A percentile compares a stretch with the other conserved stretches of the same genome.
Conservation (phyloP, 257 asterid genomes). For the Solanum etuberosum region DNA sequence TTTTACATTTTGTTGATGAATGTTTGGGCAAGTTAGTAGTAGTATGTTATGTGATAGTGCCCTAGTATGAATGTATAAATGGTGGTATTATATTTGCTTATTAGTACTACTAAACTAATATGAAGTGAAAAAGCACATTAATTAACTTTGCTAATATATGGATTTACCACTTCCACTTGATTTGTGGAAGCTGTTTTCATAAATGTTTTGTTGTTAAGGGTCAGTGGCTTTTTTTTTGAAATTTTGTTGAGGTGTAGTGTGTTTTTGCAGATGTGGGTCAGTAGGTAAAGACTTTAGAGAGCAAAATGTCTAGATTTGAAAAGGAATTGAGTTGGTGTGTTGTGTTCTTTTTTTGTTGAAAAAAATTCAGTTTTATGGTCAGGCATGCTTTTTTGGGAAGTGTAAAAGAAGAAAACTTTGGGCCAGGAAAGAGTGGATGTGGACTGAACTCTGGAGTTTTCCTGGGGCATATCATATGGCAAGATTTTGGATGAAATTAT, state of each 20-base stretch:
- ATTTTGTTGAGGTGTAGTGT: neutral
- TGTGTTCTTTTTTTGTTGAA: neutral
- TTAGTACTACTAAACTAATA: neutral
- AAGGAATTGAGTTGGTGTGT: neutral
- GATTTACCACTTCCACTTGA: neutral
- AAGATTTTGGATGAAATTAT: neutral
- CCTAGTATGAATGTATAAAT: neutral
- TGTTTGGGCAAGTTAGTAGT: neutral
- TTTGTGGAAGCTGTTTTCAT: neutral
- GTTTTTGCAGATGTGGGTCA: neutral
- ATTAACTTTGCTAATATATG: neutral
- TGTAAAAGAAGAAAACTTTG: constrained; percentile 8
- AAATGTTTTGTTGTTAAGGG: neutral
- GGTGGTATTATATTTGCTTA: neutral
- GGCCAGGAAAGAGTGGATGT: neutral
- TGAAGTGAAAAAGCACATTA: neutral
- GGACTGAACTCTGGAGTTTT: constrained; percentile 6
- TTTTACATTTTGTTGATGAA: neutral
- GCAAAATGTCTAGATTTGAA: constrained; percentile 1
- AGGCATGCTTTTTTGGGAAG: constrained; percentile 13
- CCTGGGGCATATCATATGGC: neutral
- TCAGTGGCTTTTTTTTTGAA: neutral
- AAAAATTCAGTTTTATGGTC: neutral
- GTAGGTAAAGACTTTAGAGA: constrained; percentile 1
- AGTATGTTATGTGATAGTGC: neutral